Evolutionary conservation across 2,329 filamentous ascomycete species (phyloP).

Genomic region (Botrytis galanthina): DNA sequence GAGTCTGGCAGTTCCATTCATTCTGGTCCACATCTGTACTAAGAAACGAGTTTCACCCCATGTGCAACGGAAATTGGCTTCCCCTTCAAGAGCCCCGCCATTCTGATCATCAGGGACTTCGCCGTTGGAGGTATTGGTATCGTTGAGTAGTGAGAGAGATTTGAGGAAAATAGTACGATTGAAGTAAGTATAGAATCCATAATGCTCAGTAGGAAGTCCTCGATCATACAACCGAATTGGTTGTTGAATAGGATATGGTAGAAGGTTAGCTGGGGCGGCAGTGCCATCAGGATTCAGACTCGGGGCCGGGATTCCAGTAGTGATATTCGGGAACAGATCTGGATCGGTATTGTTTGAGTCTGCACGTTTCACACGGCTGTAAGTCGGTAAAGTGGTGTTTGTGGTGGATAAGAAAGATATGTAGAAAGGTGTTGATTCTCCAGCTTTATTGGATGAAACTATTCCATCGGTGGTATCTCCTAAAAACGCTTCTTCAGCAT

Average conservation of each 20-base stretch:
- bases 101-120: slow-evolving; percentile 50
- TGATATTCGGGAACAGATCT: slow-evolving; percentile 43
- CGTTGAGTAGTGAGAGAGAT: slow-evolving; percentile 50
- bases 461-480: slow-evolving; percentile 82
- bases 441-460: slow-evolving; percentile 64
- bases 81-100: slow-evolving; percentile 53
- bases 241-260: slow-evolving; percentile 70
- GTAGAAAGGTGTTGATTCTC: slow-evolving; percentile 86
- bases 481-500: slow-evolving; percentile 72
- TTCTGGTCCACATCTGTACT: slow-evolving; percentile 64
- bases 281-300: slow-evolving; percentile 65
- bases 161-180: slow-evolving; percentile 82
- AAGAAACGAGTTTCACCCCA: slow-evolving; percentile 61
- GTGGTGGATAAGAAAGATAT: slow-evolving; percentile 65
- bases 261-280: slow-evolving; percentile 67
- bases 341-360: slow-evolving; percentile 21
- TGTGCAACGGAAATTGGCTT: slow-evolving; percentile 56
- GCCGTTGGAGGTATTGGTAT: slow-evolving; percentile 41
- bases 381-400: slow-evolving; percentile 37
- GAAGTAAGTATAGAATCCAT: slow-evolving; percentile 92
- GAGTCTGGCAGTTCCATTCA: slow-evolving; percentile 46
- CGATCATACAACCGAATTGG: slow-evolving; percentile 84
- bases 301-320: slow-evolving; percentile 61
- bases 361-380: slow-evolving; percentile 25
- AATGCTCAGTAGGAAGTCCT: slow-evolving; percentile 77